Conservation (phyloP, 75 land plant species). For the Pseudotsuga menziesii region DNA sequence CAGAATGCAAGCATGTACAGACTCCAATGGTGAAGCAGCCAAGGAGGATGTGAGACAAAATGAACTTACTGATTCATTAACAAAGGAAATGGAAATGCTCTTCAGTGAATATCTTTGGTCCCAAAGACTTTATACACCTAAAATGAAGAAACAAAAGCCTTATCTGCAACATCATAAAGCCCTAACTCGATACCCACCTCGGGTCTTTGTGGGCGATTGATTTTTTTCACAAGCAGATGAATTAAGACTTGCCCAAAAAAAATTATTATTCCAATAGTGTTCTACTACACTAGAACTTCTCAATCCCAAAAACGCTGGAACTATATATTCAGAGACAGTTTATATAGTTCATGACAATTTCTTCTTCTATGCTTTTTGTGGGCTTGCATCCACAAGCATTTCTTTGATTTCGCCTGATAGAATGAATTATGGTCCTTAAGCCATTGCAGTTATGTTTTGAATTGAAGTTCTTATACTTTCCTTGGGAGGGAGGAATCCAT, state of each 20-base stretch:
- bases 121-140: constrained; percentile 1
- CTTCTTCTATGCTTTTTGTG: too few relatives aligned
- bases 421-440: background rate
- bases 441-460: background rate
- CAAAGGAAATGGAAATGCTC: constrained; percentile 5
- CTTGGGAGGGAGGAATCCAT: background rate
- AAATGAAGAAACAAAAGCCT: background rate
- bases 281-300: background rate
- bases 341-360: background rate
- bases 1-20: background rate
- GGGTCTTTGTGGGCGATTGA: background rate
- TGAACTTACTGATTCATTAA: constrained; percentile 5
- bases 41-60: background rate
- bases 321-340: background rate
- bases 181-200: background rate
- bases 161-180: constrained; percentile 7
- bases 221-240: background rate
- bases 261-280: background rate
- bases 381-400: background rate
- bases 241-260: background rate
- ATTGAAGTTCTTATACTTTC: background rate
- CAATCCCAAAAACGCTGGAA: background rate
- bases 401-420: background rate
- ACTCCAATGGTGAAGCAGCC: background rate
- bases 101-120: background rate